Evolutionary conservation across 164 flowering plant genomes (phyloP), one percentile per base, ranked within the genome.

Genomic region (Hamamelis virginiana): DNA sequence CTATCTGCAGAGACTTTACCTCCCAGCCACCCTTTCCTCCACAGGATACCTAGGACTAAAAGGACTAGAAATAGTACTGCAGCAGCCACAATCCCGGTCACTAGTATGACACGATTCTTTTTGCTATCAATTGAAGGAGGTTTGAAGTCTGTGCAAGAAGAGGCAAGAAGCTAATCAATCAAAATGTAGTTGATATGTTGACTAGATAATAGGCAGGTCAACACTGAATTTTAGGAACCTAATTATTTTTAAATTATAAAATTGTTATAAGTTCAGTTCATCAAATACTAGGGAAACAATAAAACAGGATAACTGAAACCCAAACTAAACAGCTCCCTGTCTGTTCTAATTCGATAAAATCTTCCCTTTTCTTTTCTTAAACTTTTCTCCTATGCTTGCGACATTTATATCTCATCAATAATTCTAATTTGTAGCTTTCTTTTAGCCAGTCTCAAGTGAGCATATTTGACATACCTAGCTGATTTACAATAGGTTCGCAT

Each of bases 11-110:
- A 62, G 51, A n/a, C 43, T 64, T 84, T 80, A 48, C 81, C 77
- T 69, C 92, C 82, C 52, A 91, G 51, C 47, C 65, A 85, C 28
- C 92, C 89, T 67, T 77, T 87, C 74, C 80, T 76, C 77, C 77
- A 44, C 64, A 85, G 65, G 56, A 85, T 44, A 47, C 64, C 67
- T 12, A 84, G 48, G 65, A 75, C 58, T 25, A 86, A 19, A 60
- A 87, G 70, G 51, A 77, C 46, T 45, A 85, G 57, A 59, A 80
- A 6, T 59, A n/a, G n/a, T n/a, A 71, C 14, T 8, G 67, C 74
- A 57, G 82, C 81, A 74, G 77, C 80, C 14, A 69, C 74, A 57
- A 61, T 46, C 44, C 80, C 85, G 61, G 67, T 80, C 47, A 80
- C 68, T 25, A 69, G 9, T 19, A 38, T 46, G 9, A 65, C 25